Base-by-base conservation (phyloP, 73 alveolate genomes). In the Breviolum minutum region DNA sequence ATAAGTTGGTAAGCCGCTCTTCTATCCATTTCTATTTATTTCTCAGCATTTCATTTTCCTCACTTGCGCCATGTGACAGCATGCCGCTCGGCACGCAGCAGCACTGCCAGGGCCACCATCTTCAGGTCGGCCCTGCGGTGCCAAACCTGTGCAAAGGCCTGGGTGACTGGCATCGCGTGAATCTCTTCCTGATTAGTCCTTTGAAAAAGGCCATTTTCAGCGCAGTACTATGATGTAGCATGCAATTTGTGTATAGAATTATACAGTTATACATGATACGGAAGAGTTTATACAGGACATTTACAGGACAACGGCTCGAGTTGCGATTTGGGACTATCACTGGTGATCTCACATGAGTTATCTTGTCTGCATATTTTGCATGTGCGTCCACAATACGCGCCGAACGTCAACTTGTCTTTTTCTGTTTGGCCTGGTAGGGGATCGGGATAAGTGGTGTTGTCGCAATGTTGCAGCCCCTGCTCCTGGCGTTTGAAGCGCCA, bases 61-160 rank as follows among this genome's bases (percentile, higher is more conserved):
- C 54, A 40, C 29, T 71, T 71, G 12, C 30, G 98, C 64, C 63
- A 9, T n/a, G 89, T 63, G 64, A 29, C 98, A 92, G 90, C 98
- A 92, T 48, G 98, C 98, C 22, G 64, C 90, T 13, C 98, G 89
- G 90, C 98, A 92, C 8, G 98, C 98, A n/a, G 54, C 22, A 9
- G 98, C 98, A n/a, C 71, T 92, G 79, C 98, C 98, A 7, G 98
- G 98, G 79, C 90, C 98, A 13, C 98, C 98, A 64, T 92, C 98
- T 84, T 92, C 98, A 6, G 98, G 98, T n/a, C 98, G 98, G 71
- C 98, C 98, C 79, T 92, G 98, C n/a, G 83, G 68, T 48, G 87
- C 80, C 2, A 92, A 90, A 29, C 90, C 81, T 54, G 68, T 11
- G 98, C 98, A 92, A 19, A 54, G 98, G 54, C 98, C 98, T 90